phyloP scores from a whole-genome alignment of 768 basidiomycete genomes.

The Boletus patriciae region DNA sequence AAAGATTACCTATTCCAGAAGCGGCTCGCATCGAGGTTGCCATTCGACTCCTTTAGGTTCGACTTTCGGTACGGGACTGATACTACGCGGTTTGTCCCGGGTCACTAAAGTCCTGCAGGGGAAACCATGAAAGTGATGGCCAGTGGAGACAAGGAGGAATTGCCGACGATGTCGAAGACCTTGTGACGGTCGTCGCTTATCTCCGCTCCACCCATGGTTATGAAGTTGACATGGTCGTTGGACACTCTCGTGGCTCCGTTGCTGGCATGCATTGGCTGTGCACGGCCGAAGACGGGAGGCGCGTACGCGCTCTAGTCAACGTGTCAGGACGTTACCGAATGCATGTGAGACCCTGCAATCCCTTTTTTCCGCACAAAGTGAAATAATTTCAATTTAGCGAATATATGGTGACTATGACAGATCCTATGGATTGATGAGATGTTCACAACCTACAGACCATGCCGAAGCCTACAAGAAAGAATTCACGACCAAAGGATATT shows the following conservation, averaged over 20 bases:
- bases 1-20: constrained; percentile 85
- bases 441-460: constrained; percentile 20
- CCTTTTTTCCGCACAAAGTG: not conserved
- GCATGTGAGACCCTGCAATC: constrained; percentile 51
- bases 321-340: constrained; percentile 78
- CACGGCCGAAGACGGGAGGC: constrained; percentile 55
- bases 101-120: constrained; percentile 41
- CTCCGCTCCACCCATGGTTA: constrained; percentile 64
- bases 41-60: constrained; percentile 81
- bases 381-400: constrained; percentile 15
- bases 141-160: constrained; percentile 61
- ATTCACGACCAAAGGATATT: constrained; percentile 58
- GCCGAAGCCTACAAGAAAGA: constrained; percentile 44
- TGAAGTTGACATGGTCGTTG: constrained; percentile 65
- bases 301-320: constrained; percentile 65
- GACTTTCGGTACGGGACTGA: constrained; percentile 69
- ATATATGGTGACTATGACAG: constrained; percentile 27
- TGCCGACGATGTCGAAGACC: constrained; percentile 61
- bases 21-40: constrained; percentile 60
- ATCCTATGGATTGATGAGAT: not conserved
- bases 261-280: constrained; percentile 68
- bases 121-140: constrained; percentile 76
- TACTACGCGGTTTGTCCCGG: constrained; percentile 1
- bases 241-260: constrained; percentile 78
- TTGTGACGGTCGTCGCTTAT: constrained; percentile 62